phyloP scores from a whole-genome alignment of 768 basidiomycete genomes.

The Mrakia blollopis region DNA sequence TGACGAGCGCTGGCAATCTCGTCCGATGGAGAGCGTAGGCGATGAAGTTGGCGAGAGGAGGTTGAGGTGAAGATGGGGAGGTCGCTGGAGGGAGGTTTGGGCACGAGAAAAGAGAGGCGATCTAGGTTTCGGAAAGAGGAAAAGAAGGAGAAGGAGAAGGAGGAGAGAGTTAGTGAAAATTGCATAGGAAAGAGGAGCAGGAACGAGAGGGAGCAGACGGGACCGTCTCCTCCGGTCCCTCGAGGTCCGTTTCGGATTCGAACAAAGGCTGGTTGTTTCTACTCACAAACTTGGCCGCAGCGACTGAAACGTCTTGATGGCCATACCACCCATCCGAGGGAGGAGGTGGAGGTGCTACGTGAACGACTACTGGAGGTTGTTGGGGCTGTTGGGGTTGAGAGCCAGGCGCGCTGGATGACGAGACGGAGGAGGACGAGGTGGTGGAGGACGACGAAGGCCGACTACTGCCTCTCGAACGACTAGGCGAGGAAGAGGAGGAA shows the following conservation, averaged over 20 bases:
- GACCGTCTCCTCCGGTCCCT: background rate
- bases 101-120: constrained; percentile 77
- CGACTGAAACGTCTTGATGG: constrained; percentile 64
- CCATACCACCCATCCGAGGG: constrained; percentile 52
- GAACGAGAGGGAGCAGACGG: background rate
- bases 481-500: background rate
- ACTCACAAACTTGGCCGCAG: constrained; percentile 61
- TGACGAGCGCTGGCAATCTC: constrained; percentile 63
- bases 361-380: background rate
- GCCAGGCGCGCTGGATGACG: background rate
- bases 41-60: constrained; percentile 34
- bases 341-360: background rate
- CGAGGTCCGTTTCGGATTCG: background rate
- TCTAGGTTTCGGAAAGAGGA: constrained; percentile 40
- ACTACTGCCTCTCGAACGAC: background rate
- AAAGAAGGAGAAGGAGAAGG: background rate
- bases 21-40: constrained; percentile 49
- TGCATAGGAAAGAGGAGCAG: background rate
- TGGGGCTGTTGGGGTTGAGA: background rate
- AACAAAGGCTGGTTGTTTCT: background rate
- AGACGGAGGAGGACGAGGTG: background rate
- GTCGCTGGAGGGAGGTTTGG: constrained; percentile 59
- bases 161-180: background rate
- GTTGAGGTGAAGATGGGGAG: constrained; percentile 10
- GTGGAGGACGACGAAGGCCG: background rate